Evolutionary conservation across 2,329 filamentous ascomycete genomes (phyloP).

Genomic region (Xylariales sp.): DNA sequence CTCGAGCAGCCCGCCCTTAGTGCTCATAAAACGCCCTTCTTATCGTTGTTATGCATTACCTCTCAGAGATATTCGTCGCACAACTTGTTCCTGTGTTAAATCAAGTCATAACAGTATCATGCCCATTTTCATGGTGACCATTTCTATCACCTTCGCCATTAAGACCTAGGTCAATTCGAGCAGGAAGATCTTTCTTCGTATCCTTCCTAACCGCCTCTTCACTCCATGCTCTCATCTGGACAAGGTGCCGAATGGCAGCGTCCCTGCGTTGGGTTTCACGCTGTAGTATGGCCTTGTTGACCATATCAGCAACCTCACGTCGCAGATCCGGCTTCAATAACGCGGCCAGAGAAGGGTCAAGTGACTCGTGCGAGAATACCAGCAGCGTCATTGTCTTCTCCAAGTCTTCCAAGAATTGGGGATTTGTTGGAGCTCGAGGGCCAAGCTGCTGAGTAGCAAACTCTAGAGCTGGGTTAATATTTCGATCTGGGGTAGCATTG

Average conservation of each 20-base stretch:
- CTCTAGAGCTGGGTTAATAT: conserved; percentile 74
- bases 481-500: conserved; percentile 59
- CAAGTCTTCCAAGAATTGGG: conserved; percentile 77
- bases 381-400: conserved; percentile 91
- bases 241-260: conserved; percentile 75
- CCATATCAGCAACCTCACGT: conserved; percentile 76
- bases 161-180: conserved; percentile 33
- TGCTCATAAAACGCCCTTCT: too few relatives aligned
- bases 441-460: conserved; percentile 88
- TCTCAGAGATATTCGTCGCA: too few relatives aligned
- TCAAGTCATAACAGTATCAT: conserved; percentile 50
- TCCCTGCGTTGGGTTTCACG: conserved; percentile 70
- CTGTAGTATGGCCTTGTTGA: conserved; percentile 83
- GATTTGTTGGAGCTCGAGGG: conserved; percentile 77
- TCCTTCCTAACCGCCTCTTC: conserved; percentile 56
- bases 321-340: conserved; percentile 77
- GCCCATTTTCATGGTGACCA: conserved; percentile 32
- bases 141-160: conserved; percentile 18
- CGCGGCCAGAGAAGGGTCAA: conserved; percentile 70
- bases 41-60: too few relatives aligned
- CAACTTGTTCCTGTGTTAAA: too few relatives aligned
- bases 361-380: conserved; percentile 77
- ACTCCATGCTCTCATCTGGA: conserved; percentile 81
- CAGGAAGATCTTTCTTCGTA: conserved; percentile 34
- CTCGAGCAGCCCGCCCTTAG: too few relatives aligned